phyloP scores from a whole-genome alignment of 805 yeast genomes.

The Barnettozyma vustinii region DNA sequence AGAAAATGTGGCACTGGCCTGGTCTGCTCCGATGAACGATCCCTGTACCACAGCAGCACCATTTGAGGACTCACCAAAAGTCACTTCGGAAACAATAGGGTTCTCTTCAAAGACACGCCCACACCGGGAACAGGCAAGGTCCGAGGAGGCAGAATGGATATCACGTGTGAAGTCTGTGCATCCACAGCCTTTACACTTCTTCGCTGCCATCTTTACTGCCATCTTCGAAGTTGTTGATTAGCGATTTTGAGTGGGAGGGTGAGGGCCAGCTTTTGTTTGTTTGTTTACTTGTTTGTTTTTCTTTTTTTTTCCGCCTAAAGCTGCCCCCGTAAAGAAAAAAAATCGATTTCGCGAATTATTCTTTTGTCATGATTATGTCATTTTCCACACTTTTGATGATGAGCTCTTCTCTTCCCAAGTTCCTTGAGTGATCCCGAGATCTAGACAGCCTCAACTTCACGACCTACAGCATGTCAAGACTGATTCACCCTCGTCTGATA shows the following conservation, averaged over 20 bases:
- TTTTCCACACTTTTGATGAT: not conserved
- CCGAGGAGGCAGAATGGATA: conserved; percentile 58
- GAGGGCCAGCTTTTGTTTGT: not conserved
- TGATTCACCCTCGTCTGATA: not conserved
- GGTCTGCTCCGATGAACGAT: conserved; percentile 85
- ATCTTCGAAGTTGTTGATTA: not conserved
- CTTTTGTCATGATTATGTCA: not conserved
- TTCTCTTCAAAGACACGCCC: conserved; percentile 88
- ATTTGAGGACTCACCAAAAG: conserved; percentile 83
- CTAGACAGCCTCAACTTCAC: too few species aligned
- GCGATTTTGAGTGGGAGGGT: not conserved
- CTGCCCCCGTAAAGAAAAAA: too few species aligned
- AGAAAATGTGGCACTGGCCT: conserved; percentile 60
- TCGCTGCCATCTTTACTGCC: conserved; percentile 7
- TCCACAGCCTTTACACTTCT: conserved; percentile 44
- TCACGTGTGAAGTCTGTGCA: conserved; percentile 48
- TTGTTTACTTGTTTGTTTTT: not conserved
- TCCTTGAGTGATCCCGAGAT: not conserved
- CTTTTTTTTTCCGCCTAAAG: not conserved
- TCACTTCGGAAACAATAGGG: conserved; percentile 92
- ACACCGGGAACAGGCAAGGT: conserved; percentile 74
- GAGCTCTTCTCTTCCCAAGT: not conserved
- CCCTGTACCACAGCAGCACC: conserved; percentile 98
- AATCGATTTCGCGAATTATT: not conserved
- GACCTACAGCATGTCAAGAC: not conserved